Base-by-base conservation (phyloP, 495 filamentous ascomycete genomes). In the Aspergillus taichungensis region DNA sequence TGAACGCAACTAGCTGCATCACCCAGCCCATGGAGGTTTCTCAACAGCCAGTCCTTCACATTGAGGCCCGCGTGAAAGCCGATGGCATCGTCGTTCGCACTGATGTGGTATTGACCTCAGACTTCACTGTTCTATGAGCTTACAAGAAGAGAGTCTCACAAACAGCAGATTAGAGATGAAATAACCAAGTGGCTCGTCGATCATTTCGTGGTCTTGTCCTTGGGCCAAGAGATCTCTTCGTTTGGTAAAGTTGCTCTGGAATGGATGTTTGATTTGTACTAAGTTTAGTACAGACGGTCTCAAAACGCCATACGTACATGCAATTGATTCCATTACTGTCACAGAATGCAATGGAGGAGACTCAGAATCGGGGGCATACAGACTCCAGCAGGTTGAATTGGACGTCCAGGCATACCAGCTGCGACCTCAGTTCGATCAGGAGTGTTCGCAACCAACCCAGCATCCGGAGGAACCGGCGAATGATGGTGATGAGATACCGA, bases 351-450 rank as follows among this genome's bases (percentile, higher is more conserved):
- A 39, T 6, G 45, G 48, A 9, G 49, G 45, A 14, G 36, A 49
- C 28, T 3, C 41, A 10, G 45, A 49, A 18, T 54, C 49, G 4
- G 42, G 44, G 30, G 45, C 45, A 40, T 53, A 55, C 42, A 38
- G 33, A 33, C 39, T 61, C n/a, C 34, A 50, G 18, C 46, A 55
- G 12, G 47, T 61, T 7, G 43, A 56, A 29, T 12, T 58, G 1
- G 47, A 53, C 28, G 52, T 61, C 9, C 47, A 54, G 24, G 51
- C 53, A 6, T 61, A 58, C 34, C 51, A 55, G 34, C 45, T 61
- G 2, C 42, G 41, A 9, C 30, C 11, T 13, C 27, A 31, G 43
- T 41, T 13, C 13, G 55, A 53, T 13, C 46, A 43, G 12, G 45
- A 52, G 8, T 41, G 30, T 27, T 42, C 49, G 9, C 49, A 47